phyloP scores from a whole-genome alignment of 2,329 filamentous ascomycete genomes.

The Ophiostoma quercus region DNA sequence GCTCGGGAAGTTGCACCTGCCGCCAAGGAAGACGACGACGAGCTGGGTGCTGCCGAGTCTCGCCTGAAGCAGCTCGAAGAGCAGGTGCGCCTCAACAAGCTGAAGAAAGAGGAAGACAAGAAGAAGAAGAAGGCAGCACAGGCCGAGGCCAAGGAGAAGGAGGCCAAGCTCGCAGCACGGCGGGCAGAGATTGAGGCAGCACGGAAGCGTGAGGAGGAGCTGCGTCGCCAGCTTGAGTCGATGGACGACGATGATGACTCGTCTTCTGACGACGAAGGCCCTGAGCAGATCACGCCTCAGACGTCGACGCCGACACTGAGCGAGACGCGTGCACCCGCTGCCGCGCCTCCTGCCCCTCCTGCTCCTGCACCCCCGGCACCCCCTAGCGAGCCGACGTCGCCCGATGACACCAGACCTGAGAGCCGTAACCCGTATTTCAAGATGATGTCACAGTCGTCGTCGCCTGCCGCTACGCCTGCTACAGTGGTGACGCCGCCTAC shows the following conservation, averaged over 20 bases:
- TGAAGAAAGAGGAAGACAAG: constrained; percentile 96
- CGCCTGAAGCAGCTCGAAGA: constrained; percentile 87
- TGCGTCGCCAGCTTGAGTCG: constrained; percentile 78
- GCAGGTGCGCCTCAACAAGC: constrained; percentile 85
- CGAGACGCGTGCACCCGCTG: constrained; percentile 47
- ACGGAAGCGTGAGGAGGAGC: constrained; percentile 80
- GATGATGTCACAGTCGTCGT: constrained; percentile 67
- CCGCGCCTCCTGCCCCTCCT: constrained; percentile 24
- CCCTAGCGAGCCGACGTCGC: constrained; percentile 49
- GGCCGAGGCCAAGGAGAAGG: constrained; percentile 82
- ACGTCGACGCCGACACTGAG: constrained; percentile 41
- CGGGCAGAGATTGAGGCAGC: constrained; percentile 89
- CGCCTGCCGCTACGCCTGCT: constrained; percentile 29
- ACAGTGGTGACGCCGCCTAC: constrained; percentile 31
- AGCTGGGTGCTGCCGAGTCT: constrained; percentile 72
- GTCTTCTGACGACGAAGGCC: constrained; percentile 72
- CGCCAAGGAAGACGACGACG: constrained; percentile 70
- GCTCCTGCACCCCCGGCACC: constrained; percentile 30
- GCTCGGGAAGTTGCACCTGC: constrained; percentile 73
- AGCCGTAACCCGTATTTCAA: constrained; percentile 95
- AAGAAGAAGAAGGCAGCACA: constrained; percentile 82
- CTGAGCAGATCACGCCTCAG: constrained; percentile 61
- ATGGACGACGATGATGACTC: constrained; percentile 59
- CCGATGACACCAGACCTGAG: constrained; percentile 55
- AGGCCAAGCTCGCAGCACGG: constrained; percentile 74